Conservation (phyloP, 2,329 filamentous ascomycete genomes). For the Alternaria consortialis region DNA sequence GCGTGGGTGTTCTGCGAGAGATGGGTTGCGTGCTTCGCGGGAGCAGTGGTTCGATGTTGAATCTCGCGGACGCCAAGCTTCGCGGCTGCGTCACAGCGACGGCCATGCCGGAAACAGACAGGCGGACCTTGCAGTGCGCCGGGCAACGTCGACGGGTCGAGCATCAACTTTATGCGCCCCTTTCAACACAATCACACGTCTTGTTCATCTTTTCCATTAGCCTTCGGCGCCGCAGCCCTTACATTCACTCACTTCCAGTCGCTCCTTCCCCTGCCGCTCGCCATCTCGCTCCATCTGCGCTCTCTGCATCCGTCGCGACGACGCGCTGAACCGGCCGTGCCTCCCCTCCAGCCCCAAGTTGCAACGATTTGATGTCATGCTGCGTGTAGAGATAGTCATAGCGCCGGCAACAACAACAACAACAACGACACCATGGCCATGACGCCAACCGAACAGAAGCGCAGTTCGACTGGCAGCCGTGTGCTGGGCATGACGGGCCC, state of each 20-base stretch:
- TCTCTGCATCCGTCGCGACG: slow-evolving; percentile 7
- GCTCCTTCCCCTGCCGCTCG: slow-evolving; percentile 14
- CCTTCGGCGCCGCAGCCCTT: slow-evolving; percentile 28
- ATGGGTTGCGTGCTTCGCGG: slow-evolving; percentile 24
- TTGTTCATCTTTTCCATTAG: slow-evolving; percentile 5
- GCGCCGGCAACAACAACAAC: slow-evolving; percentile 39
- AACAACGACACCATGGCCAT: slow-evolving; percentile 38
- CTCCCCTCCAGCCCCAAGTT: neutral
- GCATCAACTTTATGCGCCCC: slow-evolving; percentile 29
- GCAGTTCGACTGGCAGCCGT: slow-evolving; percentile 47
- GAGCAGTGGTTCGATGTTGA: slow-evolving; percentile 32
- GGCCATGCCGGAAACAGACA: slow-evolving; percentile 21
- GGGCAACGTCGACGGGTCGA: slow-evolving; percentile 8
- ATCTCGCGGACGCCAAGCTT: slow-evolving; percentile 25
- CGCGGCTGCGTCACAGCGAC: slow-evolving; percentile 24
- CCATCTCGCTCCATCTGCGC: slow-evolving; percentile 13
- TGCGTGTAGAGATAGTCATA: slow-evolving; percentile 30
- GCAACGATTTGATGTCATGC: slow-evolving; percentile 44
- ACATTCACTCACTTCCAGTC: slow-evolving; percentile 29
- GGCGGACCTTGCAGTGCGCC: slow-evolving; percentile 25
- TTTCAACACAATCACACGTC: slow-evolving; percentile 22
- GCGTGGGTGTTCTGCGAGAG: slow-evolving; percentile 16
- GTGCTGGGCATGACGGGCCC: slow-evolving; percentile 55
- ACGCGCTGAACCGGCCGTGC: neutral
- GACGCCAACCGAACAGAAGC: slow-evolving; percentile 45